phyloP scores from a whole-genome alignment of 371 early-diverging fungal species.

The Mucor ambiguus region DNA sequence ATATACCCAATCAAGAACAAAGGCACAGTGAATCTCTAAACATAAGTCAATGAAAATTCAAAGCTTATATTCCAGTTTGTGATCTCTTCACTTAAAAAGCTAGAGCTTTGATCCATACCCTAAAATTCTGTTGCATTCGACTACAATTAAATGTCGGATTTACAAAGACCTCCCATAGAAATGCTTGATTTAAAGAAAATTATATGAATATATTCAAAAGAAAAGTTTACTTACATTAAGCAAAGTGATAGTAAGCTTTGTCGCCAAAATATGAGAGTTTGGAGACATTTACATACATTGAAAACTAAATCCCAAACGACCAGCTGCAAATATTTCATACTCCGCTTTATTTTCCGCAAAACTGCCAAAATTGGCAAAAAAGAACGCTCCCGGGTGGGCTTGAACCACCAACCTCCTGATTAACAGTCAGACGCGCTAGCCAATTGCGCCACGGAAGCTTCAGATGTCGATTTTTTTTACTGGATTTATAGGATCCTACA shows the following conservation, averaged over 20 bases:
- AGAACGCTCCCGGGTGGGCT: slow-evolving; percentile 67
- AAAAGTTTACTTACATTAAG: background rate
- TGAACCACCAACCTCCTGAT: slow-evolving; percentile 76
- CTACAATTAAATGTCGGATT: no score
- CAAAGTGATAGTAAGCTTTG: background rate
- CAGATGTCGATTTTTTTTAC: background rate
- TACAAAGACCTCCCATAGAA: background rate
- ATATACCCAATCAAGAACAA: background rate
- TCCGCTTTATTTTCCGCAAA: no score
- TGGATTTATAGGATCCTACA: background rate
- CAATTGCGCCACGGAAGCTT: slow-evolving; percentile 70
- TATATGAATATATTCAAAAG: no score
- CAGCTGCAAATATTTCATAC: no score
- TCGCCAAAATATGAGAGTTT: background rate
- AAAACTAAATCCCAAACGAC: no score
- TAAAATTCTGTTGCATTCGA: background rate
- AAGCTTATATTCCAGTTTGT: no score
- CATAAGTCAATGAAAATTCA: no score
- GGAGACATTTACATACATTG: no score
- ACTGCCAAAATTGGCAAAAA: slow-evolving; percentile 19
- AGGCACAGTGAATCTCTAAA: no score
- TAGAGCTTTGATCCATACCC: background rate
- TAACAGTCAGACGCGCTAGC: slow-evolving; percentile 80
- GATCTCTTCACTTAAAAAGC: no score
- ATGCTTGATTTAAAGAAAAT: background rate